Evolutionary conservation across 2,329 filamentous ascomycete species (phyloP).

Genomic region (Didymella arachidicola): DNA sequence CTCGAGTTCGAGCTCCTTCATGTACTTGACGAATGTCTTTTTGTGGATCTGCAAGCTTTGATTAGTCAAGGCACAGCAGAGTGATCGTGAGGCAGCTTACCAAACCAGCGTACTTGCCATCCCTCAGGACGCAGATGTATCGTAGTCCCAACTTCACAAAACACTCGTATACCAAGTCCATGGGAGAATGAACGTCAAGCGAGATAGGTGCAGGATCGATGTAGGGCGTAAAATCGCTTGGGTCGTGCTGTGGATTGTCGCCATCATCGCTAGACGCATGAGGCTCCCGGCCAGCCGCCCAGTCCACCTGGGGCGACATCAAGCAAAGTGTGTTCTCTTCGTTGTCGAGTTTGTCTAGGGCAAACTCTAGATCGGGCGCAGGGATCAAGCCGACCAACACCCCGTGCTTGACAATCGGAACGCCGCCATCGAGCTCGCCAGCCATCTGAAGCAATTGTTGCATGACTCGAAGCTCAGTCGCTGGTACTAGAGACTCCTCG

Average conservation of each 20-base stretch:
- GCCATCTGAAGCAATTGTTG: slow-evolving; percentile 81
- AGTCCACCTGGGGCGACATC: slow-evolving; percentile 73
- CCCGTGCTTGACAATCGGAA: slow-evolving; percentile 82
- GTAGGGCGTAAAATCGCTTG: slow-evolving; percentile 86
- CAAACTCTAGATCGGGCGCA: slow-evolving; percentile 91
- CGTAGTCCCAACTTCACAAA: slow-evolving; percentile 93
- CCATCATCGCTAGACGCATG: slow-evolving; percentile 68
- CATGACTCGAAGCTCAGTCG: slow-evolving; percentile 77
- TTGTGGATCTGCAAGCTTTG: slow-evolving; percentile 73
- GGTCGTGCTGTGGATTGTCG: slow-evolving; percentile 59
- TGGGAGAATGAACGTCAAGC: slow-evolving; percentile 85
- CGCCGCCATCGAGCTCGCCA: slow-evolving; percentile 89
- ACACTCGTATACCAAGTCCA: slow-evolving; percentile 95
- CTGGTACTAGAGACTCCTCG: slow-evolving; percentile 78
- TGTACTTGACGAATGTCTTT: slow-evolving; percentile 94
- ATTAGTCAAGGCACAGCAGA: not conserved
- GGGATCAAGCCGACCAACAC: slow-evolving; percentile 90
- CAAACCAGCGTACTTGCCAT: slow-evolving; percentile 88
- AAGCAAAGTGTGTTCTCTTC: slow-evolving; percentile 78
- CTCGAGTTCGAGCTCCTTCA: slow-evolving; percentile 77
- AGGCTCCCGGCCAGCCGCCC: slow-evolving; percentile 46
- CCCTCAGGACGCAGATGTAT: slow-evolving; percentile 86
- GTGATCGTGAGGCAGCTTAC: slow-evolving; percentile 59
- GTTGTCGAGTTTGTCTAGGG: slow-evolving; percentile 81
- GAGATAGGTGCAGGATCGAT: slow-evolving; percentile 92